Evolutionary conservation across 2,329 filamentous ascomycete species (phyloP).

Genomic region (Alternaria ventricosa): DNA sequence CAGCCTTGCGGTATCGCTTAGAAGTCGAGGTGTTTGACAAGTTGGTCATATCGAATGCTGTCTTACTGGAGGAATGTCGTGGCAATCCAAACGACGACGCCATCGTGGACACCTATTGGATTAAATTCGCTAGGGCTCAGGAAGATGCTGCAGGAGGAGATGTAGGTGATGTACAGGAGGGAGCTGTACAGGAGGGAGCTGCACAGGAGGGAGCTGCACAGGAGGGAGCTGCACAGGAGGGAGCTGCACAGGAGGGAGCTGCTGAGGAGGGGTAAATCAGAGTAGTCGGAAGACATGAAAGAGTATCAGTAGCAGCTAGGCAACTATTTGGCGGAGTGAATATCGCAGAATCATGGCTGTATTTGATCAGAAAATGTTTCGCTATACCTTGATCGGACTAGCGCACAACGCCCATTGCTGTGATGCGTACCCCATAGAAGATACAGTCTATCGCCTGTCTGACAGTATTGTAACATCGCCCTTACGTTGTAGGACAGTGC

Average conservation of each 20-base stretch:
- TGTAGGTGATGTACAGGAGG: not conserved
- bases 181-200: too few species aligned
- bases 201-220: too few species aligned
- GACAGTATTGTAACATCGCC: too few species aligned
- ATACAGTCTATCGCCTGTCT: not conserved
- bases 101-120: not conserved
- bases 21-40: not conserved
- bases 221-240: too few species aligned
- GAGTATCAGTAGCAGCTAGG: not conserved
- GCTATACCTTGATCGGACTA: not conserved
- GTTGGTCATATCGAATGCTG: not conserved
- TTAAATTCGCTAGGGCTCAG: not conserved
- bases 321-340: not conserved
- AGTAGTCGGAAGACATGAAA: not conserved
- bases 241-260: not conserved
- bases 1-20: not conserved
- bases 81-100: not conserved
- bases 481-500: not conserved
- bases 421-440: not conserved
- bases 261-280: not conserved
- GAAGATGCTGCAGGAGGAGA: too few species aligned
- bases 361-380: not conserved
- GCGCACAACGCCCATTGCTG: not conserved
- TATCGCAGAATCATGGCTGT: not conserved
- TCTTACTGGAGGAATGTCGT: not conserved